Conservation (phyloP, 805 yeast species). For the Candida ponderosae region DNA sequence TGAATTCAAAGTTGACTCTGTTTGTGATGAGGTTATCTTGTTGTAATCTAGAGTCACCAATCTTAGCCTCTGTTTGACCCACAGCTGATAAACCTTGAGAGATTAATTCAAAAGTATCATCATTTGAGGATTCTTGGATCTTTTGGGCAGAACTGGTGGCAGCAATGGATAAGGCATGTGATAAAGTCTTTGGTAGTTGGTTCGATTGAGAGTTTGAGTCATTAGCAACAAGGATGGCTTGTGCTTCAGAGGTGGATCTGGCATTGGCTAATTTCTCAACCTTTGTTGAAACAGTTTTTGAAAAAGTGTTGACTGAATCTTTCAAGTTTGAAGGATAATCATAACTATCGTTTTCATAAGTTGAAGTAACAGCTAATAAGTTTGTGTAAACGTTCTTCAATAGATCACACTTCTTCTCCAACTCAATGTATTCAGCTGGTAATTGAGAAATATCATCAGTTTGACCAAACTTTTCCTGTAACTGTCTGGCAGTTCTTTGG, state of each 20-base stretch:
- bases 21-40: conserved; percentile 70
- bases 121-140: conserved; percentile 20
- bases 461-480: conserved; percentile 74
- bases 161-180: conserved; percentile 76
- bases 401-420: conserved; percentile 68
- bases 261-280: conserved; percentile 66
- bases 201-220: conserved; percentile 38
- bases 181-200: conserved; percentile 66
- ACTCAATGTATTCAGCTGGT: conserved; percentile 72
- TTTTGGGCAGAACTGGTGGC: conserved; percentile 37
- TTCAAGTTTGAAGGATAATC: conserved; percentile 72
- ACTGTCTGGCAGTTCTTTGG: conserved; percentile 69
- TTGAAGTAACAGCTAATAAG: conserved; percentile 41
- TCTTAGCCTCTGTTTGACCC: conserved; percentile 61
- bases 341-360: conserved; percentile 69
- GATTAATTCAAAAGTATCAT: conserved; percentile 40
- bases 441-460: conserved; percentile 79
- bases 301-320: conserved; percentile 70
- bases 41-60: conserved; percentile 75
- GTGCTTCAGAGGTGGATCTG: conserved; percentile 74
- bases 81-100: conserved; percentile 58
- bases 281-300: conserved; percentile 55
- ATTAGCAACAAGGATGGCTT: conserved; percentile 50
- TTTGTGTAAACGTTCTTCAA: conserved; percentile 60
- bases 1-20: conserved; percentile 61